Evolutionary conservation across 225 moss, liverwort and hornwort genomes (phyloP).

Genomic region (Bryum argenteum): DNA sequence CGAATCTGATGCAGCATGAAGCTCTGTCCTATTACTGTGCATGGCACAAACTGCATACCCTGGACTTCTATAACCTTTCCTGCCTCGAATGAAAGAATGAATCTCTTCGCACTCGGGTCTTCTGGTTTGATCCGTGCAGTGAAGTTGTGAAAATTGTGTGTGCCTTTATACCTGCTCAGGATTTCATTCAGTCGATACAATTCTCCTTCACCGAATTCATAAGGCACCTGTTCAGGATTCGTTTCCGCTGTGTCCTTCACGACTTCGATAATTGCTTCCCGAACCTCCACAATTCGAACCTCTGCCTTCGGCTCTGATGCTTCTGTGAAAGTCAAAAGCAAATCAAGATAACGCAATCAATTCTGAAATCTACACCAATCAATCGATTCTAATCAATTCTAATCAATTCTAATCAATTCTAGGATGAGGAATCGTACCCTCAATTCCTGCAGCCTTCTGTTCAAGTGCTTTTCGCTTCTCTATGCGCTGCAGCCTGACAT

Average conservation of each 20-base stretch:
- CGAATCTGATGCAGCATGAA: slow-evolving; percentile 96
- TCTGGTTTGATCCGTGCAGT: slow-evolving; percentile 75
- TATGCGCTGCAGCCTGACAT: slow-evolving; percentile 39
- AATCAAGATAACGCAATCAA: neutral
- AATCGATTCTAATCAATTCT: too few relatives aligned
- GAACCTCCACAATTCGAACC: slow-evolving; percentile 22
- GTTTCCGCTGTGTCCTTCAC: slow-evolving; percentile 23
- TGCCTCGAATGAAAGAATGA: slow-evolving; percentile 70
- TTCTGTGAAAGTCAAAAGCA: slow-evolving; percentile 27
- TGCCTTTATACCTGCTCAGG: slow-evolving; percentile 59
- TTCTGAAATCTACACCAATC: slow-evolving; percentile 12
- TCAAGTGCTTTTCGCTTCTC: slow-evolving; percentile 43
- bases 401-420: too few relatives aligned
- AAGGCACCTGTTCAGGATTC: slow-evolving; percentile 38
- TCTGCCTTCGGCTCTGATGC: slow-evolving; percentile 22
- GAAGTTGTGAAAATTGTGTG: slow-evolving; percentile 88
- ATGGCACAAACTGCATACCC: slow-evolving; percentile 76
- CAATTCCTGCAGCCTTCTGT: slow-evolving; percentile 31
- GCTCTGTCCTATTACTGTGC: slow-evolving; percentile 81
- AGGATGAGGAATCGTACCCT: slow-evolving; percentile 12
- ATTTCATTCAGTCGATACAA: slow-evolving; percentile 57
- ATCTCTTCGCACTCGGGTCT: slow-evolving; percentile 80
- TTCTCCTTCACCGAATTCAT: slow-evolving; percentile 53
- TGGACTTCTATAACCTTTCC: slow-evolving; percentile 51
- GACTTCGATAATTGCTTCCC: slow-evolving; percentile 16